Conservation (phyloP, 345 rosid species). For the Orychophragmus violaceus region DNA sequence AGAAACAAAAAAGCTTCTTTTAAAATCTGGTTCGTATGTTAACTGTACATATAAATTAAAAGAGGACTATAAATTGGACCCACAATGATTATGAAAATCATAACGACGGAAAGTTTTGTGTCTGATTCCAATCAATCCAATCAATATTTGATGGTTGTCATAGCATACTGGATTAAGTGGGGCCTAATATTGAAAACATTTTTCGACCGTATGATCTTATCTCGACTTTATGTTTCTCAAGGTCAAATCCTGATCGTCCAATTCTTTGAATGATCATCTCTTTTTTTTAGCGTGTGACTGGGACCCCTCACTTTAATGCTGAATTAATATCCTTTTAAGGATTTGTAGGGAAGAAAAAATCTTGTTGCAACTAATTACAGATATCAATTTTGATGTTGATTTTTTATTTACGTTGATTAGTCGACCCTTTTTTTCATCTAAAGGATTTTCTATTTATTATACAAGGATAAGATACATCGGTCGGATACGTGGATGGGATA, state of each 20-base stretch:
- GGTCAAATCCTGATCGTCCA: neutral
- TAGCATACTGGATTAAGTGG: conserved; percentile 18
- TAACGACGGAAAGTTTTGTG: conserved; percentile 24
- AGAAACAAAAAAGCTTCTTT: neutral
- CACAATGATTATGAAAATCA: conserved; percentile 12
- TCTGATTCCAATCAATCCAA: conserved; percentile 51
- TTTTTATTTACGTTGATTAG: too few relatives aligned
- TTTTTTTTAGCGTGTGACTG: neutral
- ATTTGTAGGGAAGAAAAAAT: conserved; percentile 3
- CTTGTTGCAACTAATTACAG: neutral
- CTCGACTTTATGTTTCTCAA: neutral
- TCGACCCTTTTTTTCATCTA: too few relatives aligned
- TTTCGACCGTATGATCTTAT: conserved; percentile 24
- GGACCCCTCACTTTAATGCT: conserved; percentile 10
- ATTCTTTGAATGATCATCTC: neutral
- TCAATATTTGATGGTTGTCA: conserved; percentile 53
- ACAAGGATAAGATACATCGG: too few relatives aligned
- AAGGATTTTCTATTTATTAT: too few relatives aligned
- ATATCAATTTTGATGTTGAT: neutral
- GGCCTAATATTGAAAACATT: neutral
- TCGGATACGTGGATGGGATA: too few relatives aligned
- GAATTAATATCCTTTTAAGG: neutral
- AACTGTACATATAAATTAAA: neutral
- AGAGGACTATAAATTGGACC: conserved; percentile 6
- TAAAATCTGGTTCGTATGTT: neutral